Percentiles rank a stretch among this genome's conserved stretches.
These are phyloP conservation scores for Suillus brevipes DNA, from an alignment of 768 basidiomycete species.

Conservation along the genomic window DNA sequence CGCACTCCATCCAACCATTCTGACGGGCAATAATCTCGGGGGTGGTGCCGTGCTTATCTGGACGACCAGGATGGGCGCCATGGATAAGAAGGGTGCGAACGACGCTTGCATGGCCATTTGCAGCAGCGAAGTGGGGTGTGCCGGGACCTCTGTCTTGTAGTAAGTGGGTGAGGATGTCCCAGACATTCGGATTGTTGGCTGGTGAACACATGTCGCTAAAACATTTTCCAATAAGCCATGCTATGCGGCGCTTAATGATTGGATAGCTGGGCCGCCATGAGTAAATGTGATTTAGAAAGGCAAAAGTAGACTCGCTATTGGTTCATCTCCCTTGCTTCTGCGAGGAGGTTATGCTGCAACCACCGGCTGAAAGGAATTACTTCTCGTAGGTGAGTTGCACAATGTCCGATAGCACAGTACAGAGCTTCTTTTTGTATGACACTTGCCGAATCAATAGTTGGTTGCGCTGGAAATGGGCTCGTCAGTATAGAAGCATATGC, in stretches of 20 bases:
- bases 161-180: slow-evolving; percentile 81
- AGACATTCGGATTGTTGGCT: slow-evolving; percentile 63
- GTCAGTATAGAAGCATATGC: background rate
- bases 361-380: slow-evolving; percentile 69
- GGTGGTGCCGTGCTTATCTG: slow-evolving; percentile 91
- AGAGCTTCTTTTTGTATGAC: slow-evolving; percentile 82
- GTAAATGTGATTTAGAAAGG: background rate
- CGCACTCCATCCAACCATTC: slow-evolving; percentile 79
- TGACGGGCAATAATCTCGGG: slow-evolving; percentile 81
- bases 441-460: slow-evolving; percentile 51
- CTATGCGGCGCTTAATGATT: slow-evolving; percentile 91
- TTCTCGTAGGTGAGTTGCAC: slow-evolving; percentile 60
- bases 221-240: slow-evolving; percentile 94
- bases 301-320: slow-evolving; percentile 46
- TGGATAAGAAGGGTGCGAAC: slow-evolving; percentile 78
- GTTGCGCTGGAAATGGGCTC: slow-evolving; percentile 37
- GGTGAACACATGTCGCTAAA: slow-evolving; percentile 64
- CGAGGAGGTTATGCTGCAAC: slow-evolving; percentile 58
- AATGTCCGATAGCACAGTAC: slow-evolving; percentile 89
- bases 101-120: slow-evolving; percentile 84
- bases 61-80: slow-evolving; percentile 77
- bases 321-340: slow-evolving; percentile 61
- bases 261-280: slow-evolving; percentile 59
- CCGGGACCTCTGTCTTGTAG: slow-evolving; percentile 67
- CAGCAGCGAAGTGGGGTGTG: slow-evolving; percentile 93